These are phyloP conservation scores for Kwoniella dendrophila DNA, from an alignment of 768 basidiomycete genomes.

Conservation along the genomic window DNA sequence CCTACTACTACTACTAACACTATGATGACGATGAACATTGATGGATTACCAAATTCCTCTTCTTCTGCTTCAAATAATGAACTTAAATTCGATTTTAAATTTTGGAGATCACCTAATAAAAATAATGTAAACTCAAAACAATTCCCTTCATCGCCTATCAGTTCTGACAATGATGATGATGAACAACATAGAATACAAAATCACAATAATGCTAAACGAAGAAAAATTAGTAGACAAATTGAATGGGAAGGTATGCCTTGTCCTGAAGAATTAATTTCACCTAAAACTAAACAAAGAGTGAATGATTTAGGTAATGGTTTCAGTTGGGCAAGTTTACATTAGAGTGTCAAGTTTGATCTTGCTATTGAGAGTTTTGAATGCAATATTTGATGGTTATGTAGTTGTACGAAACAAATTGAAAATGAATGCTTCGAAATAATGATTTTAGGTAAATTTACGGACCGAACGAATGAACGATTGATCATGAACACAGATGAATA, in stretches of 20 bases:
- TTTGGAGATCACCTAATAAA: constrained; percentile 10
- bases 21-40: background rate
- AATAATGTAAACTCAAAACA: background rate
- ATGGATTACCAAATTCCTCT: background rate
- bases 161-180: background rate
- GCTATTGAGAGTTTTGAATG: too few relatives aligned
- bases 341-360: too few relatives aligned
- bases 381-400: too few relatives aligned
- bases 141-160: background rate
- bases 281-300: background rate
- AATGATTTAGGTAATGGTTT: constrained; percentile 7
- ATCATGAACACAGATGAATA: too few relatives aligned
- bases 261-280: constrained; percentile 13
- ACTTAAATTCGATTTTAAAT: background rate
- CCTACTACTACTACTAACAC: background rate
- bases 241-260: constrained; percentile 9
- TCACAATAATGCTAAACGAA: background rate
- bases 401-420: too few relatives aligned
- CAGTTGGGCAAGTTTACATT: constrained; percentile 9
- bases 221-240: constrained; percentile 11
- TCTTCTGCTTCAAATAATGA: background rate
- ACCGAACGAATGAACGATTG: too few relatives aligned
- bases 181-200: background rate
- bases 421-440: too few relatives aligned
- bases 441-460: too few relatives aligned